These are phyloP conservation scores for Podospora anserina DNA, from an alignment of 495 filamentous ascomycete species.

Conservation along the genomic window DNA sequence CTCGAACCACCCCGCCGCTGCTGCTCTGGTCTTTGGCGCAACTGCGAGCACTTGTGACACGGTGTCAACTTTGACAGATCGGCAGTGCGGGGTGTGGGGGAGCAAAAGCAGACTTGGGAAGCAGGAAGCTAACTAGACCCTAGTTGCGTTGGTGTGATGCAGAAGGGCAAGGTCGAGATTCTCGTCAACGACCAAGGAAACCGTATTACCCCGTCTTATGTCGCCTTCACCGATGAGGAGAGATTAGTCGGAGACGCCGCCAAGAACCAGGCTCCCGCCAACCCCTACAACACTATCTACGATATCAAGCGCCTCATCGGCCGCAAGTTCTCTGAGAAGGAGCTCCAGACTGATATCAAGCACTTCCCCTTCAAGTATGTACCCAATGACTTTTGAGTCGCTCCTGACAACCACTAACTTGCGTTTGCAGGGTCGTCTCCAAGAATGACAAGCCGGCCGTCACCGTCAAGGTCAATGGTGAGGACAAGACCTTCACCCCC, in stretches of 20 bases:
- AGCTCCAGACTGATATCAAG: conserved; percentile 81
- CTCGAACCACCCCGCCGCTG: conserved; percentile 1
- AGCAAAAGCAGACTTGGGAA: neutral
- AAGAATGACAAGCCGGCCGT: conserved; percentile 81
- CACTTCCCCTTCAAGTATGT: conserved; percentile 79
- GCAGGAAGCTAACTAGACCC: conserved; percentile 23
- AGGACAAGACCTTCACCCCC: conserved; percentile 74
- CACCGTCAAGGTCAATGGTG: conserved; percentile 70
- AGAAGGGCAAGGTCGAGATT: conserved; percentile 97
- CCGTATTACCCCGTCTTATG: conserved; percentile 97
- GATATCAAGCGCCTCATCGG: conserved; percentile 94
- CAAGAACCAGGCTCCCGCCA: conserved; percentile 97
- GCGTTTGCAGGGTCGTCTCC: conserved; percentile 53
- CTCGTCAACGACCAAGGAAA: conserved; percentile 97
- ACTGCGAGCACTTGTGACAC: neutral
- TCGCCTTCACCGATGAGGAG: conserved; percentile 98
- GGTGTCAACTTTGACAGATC: conserved; percentile 15
- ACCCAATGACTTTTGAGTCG: neutral
- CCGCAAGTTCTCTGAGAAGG: conserved; percentile 83
- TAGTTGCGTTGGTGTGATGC: conserved; percentile 91
- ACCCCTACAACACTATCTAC: conserved; percentile 84
- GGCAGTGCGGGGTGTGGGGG: neutral
- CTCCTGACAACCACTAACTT: conserved; percentile 15
- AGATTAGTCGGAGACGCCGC: conserved; percentile 96
- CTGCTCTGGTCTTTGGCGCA: neutral